Base-by-base conservation (phyloP, 1,139 yeast species). In the Zhuliangozyma parablackwelliae region DNA sequence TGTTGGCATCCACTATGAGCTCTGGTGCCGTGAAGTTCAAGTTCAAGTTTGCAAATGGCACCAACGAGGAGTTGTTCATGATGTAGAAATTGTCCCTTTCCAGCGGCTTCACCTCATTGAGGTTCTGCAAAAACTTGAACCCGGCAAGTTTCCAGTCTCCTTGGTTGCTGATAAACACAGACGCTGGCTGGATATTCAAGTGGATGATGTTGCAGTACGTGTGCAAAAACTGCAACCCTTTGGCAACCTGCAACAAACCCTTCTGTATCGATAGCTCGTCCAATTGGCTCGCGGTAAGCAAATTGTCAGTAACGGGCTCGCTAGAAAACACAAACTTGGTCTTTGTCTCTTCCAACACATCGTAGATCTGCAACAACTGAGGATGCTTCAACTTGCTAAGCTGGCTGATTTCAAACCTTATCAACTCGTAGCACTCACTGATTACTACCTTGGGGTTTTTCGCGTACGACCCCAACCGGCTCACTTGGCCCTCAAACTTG, bases 91-190 rank as follows among this genome's bases (percentile, higher is more conserved):
- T 80, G 8, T 66, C 69, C 56, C 80, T 63, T 56, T 56, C 79
- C 54, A 38, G 71, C 20, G 63, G 69, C 2, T 76, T 59, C 6
- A 76, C 62, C 32, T 71, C 74, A 45, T 58, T 72, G 37, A 78
- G 49, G 40, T 73, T 74, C 30, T 82, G 82, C 23, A 86, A 57
- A 49, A 83, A 83, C 34, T 75, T 75, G 45, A 85, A 72, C 1
- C 97, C 97, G 7, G 84, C 75, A 3, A 92, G 58, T 58, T 90
- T 92, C 97, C 97, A 94, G 59, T 92, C 98, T 1, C 95, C 94
- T 48, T 84, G 89, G 30, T 78, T 81, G 47, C 85, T 90, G 21
- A 92, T 73, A 42, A 82, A 75, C 1, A 92, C 69, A 0, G 96
- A 78, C 10, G 75, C 65, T 1, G 98, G 98, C 46, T 82, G 82